Percentiles rank a stretch among this genome's conserved stretches.
Evolutionary conservation across 495 filamentous ascomycete genomes (phyloP).

Genomic region (Trichoderma orchidacearum): DNA sequence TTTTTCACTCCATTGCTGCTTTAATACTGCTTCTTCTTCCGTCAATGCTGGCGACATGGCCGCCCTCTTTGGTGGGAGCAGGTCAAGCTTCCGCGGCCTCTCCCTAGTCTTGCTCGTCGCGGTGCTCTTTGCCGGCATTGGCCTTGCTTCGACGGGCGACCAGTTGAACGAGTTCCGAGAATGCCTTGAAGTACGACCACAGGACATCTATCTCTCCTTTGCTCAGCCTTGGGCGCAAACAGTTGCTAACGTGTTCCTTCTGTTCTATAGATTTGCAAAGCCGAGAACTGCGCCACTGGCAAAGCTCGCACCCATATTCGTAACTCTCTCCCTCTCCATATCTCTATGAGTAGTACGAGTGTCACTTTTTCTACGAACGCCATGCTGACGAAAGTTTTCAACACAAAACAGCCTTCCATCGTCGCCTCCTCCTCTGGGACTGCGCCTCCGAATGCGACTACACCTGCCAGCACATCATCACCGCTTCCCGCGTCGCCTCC

Average conservation of each 20-base stretch:
- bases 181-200: conserved; percentile 75
- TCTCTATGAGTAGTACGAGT: neutral
- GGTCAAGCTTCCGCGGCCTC: conserved; percentile 1
- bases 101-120: conserved; percentile 17
- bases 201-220: conserved; percentile 5
- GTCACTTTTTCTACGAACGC: neutral
- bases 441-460: conserved; percentile 96
- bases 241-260: conserved; percentile 6
- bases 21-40: no score
- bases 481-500: conserved; percentile 52
- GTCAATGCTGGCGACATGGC: conserved; percentile 10
- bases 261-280: conserved; percentile 55
- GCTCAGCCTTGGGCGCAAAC: neutral
- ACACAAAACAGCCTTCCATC: conserved; percentile 41
- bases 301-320: conserved; percentile 35
- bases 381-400: neutral
- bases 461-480: conserved; percentile 91
- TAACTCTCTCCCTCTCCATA: conserved; percentile 15
- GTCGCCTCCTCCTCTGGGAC: conserved; percentile 58
- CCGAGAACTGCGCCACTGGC: conserved; percentile 56
- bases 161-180: conserved; percentile 76
- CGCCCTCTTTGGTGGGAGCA: conserved; percentile 5
- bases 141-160: conserved; percentile 68
- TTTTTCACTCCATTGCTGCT: no score
- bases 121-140: conserved; percentile 32